A percentile compares a stretch with the other conserved stretches of the same genome.
Conservation (phyloP, 2,329 filamentous ascomycete species). For the Meredithiella fracta region DNA sequence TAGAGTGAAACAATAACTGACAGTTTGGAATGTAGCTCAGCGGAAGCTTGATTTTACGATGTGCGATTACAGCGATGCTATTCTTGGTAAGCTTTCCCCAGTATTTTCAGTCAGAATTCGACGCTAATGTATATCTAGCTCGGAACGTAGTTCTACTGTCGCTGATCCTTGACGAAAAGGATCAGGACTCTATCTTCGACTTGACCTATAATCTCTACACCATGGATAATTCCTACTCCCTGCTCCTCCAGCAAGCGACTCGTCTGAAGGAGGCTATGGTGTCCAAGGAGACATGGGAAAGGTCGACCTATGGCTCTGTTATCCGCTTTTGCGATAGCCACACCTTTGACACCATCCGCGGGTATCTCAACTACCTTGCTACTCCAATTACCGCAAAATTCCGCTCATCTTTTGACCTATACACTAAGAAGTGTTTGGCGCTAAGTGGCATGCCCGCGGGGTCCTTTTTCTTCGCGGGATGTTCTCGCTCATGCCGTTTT, state of each 20-base stretch:
- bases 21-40: background rate
- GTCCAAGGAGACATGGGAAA: background rate
- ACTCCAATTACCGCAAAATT: background rate
- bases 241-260: background rate
- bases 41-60: background rate
- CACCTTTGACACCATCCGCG: background rate
- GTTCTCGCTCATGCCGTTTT: too few species aligned
- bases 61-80: background rate
- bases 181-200: background rate
- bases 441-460: too few species aligned
- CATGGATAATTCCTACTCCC: background rate
- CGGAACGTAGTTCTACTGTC: background rate
- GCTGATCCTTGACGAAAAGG: background rate
- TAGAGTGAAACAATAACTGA: too few species aligned
- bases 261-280: background rate
- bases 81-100: background rate
- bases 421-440: background rate
- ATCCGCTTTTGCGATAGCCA: background rate
- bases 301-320: background rate
- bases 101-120: background rate
- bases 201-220: background rate
- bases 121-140: background rate
- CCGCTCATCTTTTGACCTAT: background rate
- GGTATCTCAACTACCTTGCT: too few species aligned
- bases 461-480: too few species aligned